Base-by-base conservation (phyloP, 345 rosid species). In the Hibiscus tridactylites region DNA sequence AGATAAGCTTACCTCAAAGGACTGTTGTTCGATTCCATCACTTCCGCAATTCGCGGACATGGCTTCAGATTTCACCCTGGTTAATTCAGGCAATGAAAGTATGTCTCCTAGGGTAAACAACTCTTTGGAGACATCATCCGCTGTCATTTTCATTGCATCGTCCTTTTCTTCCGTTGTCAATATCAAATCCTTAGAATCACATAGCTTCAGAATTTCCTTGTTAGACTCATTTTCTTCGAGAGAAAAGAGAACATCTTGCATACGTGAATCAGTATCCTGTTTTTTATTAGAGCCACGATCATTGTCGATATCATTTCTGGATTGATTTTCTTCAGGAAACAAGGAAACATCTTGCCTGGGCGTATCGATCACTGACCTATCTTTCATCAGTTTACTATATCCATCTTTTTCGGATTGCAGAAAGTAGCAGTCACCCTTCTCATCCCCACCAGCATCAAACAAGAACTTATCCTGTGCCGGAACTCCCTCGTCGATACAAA, bases 401-500 rank as follows among this genome's bases (percentile, higher is more conserved):
- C 15, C 50, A 37, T 79, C 80, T 63, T 81, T 79, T 19, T 77
- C 82, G 42, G 79, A 61, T 68, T 71, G 42, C 68, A 59, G 53
- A 65, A 53, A 50, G 56, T 71, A 16, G 61, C 59, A 53, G 24
- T 68, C 47, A 24, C 57, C 75, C 42, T 76, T 80, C 75, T 77
- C 81, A 1, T 78, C 80, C 39, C 72, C 56, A 61, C n/a, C 72
- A 68, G 70, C 70, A 54, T 81, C 85, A 56, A 86, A 87, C 75
- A 84, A 80, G 67, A 88, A 82, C 81, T 80, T 87, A 71, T 80
- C 88, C 28, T 83, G 81, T 21, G 81, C 78, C 33, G 87, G 90
- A 17, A 90, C 79, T 64, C 84, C 93, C 72, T 95, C 90, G 33
- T 95, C 96, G 3, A 92, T 54, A 31, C 96, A 90, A 13, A 92